These are phyloP conservation scores for Mucor irregularis DNA, from an alignment of 371 early-diverging fungal species.

Conservation along the genomic window DNA sequence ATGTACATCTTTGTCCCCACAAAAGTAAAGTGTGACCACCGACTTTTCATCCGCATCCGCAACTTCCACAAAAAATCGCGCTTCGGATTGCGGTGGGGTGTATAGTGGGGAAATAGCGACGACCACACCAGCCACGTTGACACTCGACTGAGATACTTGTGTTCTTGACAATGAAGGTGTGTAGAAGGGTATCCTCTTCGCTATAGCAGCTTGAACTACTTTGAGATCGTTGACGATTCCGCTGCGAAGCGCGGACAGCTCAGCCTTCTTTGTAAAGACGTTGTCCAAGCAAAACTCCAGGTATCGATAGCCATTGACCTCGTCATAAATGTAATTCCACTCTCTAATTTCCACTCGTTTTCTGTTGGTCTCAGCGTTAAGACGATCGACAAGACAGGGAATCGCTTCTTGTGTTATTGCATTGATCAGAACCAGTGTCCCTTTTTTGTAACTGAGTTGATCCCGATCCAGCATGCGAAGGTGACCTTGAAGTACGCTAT, in stretches of 20 bases:
- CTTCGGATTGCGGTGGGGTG: neutral
- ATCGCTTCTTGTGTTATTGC: too few relatives aligned
- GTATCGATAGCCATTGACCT: neutral
- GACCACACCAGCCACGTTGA: conserved; percentile 1
- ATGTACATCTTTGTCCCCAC: conserved; percentile 5
- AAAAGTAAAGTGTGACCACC: conserved; percentile 10
- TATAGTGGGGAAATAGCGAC: neutral
- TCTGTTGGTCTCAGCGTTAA: neutral
- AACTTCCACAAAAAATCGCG: conserved; percentile 14
- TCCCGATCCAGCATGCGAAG: too few relatives aligned
- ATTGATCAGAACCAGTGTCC: too few relatives aligned
- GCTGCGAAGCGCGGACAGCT: neutral
- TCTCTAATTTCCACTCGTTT: neutral
- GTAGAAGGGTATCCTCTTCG: neutral
- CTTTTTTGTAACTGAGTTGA: too few relatives aligned
- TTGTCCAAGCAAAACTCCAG: conserved; percentile 13
- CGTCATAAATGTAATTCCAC: conserved; percentile 13
- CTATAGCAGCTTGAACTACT: neutral
- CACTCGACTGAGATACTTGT: neutral
- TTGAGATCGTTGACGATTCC: neutral
- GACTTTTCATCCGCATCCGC: neutral
- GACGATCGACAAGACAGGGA: conserved; percentile 11
- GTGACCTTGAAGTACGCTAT: too few relatives aligned
- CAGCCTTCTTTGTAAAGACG: neutral
- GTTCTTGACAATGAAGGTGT: neutral